These are phyloP conservation scores for Penicillium chermesinum DNA, from an alignment of 495 filamentous ascomycete genomes.

Conservation along the genomic window DNA sequence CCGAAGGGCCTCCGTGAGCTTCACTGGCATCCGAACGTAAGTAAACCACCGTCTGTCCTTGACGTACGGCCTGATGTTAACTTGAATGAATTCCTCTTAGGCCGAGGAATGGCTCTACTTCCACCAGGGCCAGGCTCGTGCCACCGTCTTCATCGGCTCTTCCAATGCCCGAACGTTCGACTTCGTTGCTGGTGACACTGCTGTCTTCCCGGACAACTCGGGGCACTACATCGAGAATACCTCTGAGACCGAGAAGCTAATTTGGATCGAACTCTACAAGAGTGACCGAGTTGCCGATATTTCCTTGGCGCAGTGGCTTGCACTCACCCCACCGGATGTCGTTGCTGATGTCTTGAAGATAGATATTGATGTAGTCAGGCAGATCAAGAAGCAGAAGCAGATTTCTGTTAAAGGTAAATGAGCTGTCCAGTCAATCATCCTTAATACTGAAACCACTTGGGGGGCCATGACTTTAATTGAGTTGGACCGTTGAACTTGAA, in stretches of 20 bases:
- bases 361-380: constrained; percentile 48
- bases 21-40: constrained; percentile 69
- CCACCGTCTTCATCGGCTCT: constrained; percentile 60
- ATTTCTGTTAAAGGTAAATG: constrained; percentile 28
- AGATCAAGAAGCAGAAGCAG: constrained; percentile 62
- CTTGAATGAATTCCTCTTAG: not conserved
- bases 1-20: constrained; percentile 59
- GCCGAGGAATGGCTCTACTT: constrained; percentile 75
- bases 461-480: too few relatives aligned
- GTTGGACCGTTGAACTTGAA: too few relatives aligned
- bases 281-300: constrained; percentile 58
- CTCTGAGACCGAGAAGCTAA: constrained; percentile 47
- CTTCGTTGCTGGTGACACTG: constrained; percentile 53
- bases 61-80: too few relatives aligned
- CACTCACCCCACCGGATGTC: constrained; percentile 56
- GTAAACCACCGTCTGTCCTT: not conserved
- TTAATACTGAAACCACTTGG: too few relatives aligned
- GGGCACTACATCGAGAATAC: constrained; percentile 62
- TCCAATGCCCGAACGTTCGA: constrained; percentile 58
- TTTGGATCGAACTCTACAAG: constrained; percentile 56
- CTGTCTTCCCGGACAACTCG: constrained; percentile 56
- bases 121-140: constrained; percentile 59
- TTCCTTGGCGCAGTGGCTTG: constrained; percentile 64
- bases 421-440: not conserved
- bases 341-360: constrained; percentile 58